Base-by-base conservation (phyloP, 208 protist genomes). In the Trypanosoma grayi region DNA sequence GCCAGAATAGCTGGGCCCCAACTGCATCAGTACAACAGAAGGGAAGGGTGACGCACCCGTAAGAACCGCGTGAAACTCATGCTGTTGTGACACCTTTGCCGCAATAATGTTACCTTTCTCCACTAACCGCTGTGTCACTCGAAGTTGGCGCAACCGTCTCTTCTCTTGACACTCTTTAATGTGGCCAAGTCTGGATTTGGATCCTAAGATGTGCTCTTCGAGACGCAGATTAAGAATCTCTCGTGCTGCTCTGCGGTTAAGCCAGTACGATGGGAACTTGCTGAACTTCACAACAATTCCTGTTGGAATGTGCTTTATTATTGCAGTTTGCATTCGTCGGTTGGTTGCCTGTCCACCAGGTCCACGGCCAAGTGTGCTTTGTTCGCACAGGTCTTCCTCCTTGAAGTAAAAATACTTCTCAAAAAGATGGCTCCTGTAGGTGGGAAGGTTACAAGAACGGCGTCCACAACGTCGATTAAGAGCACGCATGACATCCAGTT, bases 341-440 rank as follows among this genome's bases (percentile, higher is more conserved):
- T 95, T 95, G 0, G 88, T 95, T 14, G 88, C 88, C 71, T 95
- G 88, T 9, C 88, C 88, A 41, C 88, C 88, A 20, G 88, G 88
- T 13, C 88, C 88, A 18, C 73, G 77, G 47, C 88, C 88, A 28
- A 92, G 72, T 27, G 88, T 95, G 45, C 77, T 89, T 44, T 81
- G 47, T 75, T 95, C 85, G 20, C 14, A 34, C 14, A 95, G 27
- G 48, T 95, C 88, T 50, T 82, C 83, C 60, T 95, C 88, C 27
- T 64, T 75, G 43, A 95, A 95, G 36, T 77, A 91, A 63, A 89
- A 95, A 48, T 62, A 54, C 36, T 72, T 73, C 37, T 81, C 76
- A 60, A 95, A 95, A 20, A 74, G 34, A 13, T 43, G 31, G 51
- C 85, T 95, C 27, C 57, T 72, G 61, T 81, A 90, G 30, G 66